Evolutionary conservation across 176 grass and related monocot genomes (phyloP).

Genomic region (Avena insularis): DNA sequence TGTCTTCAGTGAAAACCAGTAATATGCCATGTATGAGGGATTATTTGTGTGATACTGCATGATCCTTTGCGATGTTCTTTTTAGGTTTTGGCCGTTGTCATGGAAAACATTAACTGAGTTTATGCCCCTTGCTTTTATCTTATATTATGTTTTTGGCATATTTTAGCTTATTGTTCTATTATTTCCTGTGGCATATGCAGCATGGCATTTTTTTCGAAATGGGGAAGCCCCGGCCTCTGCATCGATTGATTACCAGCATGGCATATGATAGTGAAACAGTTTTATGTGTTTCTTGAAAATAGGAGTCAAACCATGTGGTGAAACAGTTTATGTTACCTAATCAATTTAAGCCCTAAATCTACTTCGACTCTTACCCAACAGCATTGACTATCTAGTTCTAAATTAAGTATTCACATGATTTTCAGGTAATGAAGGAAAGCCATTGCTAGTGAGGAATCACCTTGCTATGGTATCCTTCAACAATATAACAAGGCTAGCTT

Average conservation of each 20-base stretch:
- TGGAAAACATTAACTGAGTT: not conserved
- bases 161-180: not conserved
- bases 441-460: slow-evolving; percentile 57
- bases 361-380: not conserved
- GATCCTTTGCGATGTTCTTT: not conserved
- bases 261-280: not conserved
- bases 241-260: too few relatives aligned
- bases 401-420: slow-evolving; percentile 23
- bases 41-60: slow-evolving; percentile 13
- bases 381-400: not conserved
- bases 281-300: not conserved
- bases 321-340: not conserved
- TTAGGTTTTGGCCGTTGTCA: not conserved
- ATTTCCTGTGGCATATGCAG: not conserved
- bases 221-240: too few relatives aligned
- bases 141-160: not conserved
- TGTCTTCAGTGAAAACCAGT: not conserved
- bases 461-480: slow-evolving; percentile 78
- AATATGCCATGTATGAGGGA: not conserved
- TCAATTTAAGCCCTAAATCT: not conserved
- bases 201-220: not conserved
- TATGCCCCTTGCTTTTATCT: not conserved
- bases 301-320: not conserved
- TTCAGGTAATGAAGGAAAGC: slow-evolving; percentile 61
- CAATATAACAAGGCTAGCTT: slow-evolving; percentile 88